These are phyloP conservation scores for Neurospora pannonica DNA, from an alignment of 495 filamentous ascomycete species.

Conservation along the genomic window DNA sequence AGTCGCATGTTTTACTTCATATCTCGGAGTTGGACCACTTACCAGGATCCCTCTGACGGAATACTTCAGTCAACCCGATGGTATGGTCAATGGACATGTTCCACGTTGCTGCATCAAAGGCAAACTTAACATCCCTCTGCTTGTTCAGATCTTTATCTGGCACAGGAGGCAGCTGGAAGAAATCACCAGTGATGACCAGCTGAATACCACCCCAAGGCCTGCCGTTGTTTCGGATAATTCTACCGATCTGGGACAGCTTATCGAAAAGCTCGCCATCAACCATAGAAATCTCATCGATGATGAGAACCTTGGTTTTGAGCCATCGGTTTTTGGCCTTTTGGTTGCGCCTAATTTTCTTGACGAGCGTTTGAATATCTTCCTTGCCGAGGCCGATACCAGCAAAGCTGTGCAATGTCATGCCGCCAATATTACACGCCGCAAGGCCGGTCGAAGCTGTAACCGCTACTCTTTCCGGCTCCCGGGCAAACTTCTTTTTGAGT, in stretches of 20 bases:
- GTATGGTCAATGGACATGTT: constrained; percentile 88
- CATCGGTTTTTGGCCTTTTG: constrained; percentile 79
- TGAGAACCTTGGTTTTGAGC: constrained; percentile 74
- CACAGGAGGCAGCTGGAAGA: constrained; percentile 93
- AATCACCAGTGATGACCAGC: constrained; percentile 90
- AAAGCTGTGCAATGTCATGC: constrained; percentile 93
- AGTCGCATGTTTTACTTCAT: constrained; percentile 4
- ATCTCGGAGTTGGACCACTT: constrained; percentile 13
- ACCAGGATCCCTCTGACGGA: constrained; percentile 89
- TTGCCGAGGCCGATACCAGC: constrained; percentile 92
- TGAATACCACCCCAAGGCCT: constrained; percentile 94
- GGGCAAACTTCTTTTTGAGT: constrained; percentile 62
- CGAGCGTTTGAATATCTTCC: constrained; percentile 67
- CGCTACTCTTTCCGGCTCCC: constrained; percentile 72
- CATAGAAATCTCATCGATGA: constrained; percentile 97
- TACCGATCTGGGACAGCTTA: constrained; percentile 85
- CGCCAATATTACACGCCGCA: constrained; percentile 93
- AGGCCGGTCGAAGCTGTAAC: constrained; percentile 94
- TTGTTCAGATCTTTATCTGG: constrained; percentile 50
- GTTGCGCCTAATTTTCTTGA: constrained; percentile 88
- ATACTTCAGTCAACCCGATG: constrained; percentile 89
- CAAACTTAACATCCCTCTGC: constrained; percentile 67
- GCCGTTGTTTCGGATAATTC: constrained; percentile 72
- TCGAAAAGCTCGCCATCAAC: constrained; percentile 95
- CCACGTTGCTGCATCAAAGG: constrained; percentile 89